Conservation (phyloP, 2,329 filamentous ascomycete genomes). For the Anisogramma anomala region DNA sequence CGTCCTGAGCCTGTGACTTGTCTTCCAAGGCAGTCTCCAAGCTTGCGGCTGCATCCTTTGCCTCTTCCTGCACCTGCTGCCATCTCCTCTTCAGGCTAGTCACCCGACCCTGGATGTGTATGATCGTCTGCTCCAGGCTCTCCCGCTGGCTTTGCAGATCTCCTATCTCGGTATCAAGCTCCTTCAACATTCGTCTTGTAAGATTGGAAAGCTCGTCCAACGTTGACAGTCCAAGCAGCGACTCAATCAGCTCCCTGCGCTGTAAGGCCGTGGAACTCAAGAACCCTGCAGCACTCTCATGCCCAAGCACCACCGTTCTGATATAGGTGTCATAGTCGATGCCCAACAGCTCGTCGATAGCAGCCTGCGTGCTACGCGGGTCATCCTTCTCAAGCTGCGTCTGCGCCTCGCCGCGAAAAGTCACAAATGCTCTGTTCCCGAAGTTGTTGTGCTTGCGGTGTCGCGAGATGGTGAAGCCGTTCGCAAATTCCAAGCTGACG, state of each 20-base stretch:
- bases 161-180: conserved; percentile 16
- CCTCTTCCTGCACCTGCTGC: neutral
- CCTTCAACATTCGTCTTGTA: conserved; percentile 16
- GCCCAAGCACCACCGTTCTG: conserved; percentile 23
- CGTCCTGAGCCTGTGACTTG: neutral
- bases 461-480: conserved; percentile 22
- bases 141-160: neutral
- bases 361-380: conserved; percentile 18
- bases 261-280: conserved; percentile 20
- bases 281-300: conserved; percentile 23
- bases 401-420: conserved; percentile 19
- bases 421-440: conserved; percentile 20
- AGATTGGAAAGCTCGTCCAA: conserved; percentile 18
- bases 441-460: conserved; percentile 20
- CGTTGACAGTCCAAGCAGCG: conserved; percentile 19
- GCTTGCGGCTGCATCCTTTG: neutral
- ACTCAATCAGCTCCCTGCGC: conserved; percentile 22
- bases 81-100: conserved; percentile 1
- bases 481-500: conserved; percentile 22
- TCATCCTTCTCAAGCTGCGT: conserved; percentile 20
- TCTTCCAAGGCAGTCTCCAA: no score
- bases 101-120: neutral
- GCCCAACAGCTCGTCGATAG: conserved; percentile 22
- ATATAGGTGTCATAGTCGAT: conserved; percentile 23
- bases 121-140: neutral